Evolutionary conservation across 371 early-diverging fungal genomes (phyloP).

Genomic region (Mycotypha africana): DNA sequence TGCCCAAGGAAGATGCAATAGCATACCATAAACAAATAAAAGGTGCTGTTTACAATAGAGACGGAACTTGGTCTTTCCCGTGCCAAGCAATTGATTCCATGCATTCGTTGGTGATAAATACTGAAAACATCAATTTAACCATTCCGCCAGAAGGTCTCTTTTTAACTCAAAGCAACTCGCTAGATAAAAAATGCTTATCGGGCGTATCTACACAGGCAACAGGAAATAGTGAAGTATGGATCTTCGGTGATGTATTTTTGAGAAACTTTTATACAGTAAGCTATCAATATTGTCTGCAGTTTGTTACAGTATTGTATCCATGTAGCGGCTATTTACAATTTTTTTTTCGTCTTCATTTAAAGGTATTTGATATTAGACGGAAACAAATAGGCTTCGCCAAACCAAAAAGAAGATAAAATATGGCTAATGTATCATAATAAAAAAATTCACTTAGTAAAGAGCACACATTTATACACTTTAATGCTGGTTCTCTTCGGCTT

Average conservation of each 20-base stretch:
- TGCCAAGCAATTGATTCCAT: constrained; percentile 49
- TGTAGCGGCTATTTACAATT: not conserved
- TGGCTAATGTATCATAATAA: not conserved
- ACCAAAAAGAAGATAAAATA: too few relatives aligned
- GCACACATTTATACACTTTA: not conserved
- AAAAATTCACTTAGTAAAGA: not conserved
- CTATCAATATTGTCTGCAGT: not conserved
- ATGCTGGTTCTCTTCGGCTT: constrained; percentile 14
- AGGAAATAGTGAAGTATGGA: constrained; percentile 45
- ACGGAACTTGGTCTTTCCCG: constrained; percentile 43
- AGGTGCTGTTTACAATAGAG: constrained; percentile 57
- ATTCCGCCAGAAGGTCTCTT: constrained; percentile 56
- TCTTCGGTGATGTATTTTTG: constrained; percentile 77
- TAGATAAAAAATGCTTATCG: constrained; percentile 54
- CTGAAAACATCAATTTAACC: constrained; percentile 42
- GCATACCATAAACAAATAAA: constrained; percentile 56
- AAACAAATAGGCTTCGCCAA: constrained; percentile 66
- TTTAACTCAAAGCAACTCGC: constrained; percentile 38
- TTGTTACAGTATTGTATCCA: too few relatives aligned
- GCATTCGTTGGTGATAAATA: constrained; percentile 32
- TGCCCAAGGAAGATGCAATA: constrained; percentile 61
- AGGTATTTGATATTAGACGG: constrained; percentile 63
- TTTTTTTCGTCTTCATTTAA: not conserved
- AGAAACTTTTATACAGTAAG: constrained; percentile 70
- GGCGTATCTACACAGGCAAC: constrained; percentile 44